Conservation (phyloP, 164 flowering plant species). For the Cinnamomum micranthum region DNA sequence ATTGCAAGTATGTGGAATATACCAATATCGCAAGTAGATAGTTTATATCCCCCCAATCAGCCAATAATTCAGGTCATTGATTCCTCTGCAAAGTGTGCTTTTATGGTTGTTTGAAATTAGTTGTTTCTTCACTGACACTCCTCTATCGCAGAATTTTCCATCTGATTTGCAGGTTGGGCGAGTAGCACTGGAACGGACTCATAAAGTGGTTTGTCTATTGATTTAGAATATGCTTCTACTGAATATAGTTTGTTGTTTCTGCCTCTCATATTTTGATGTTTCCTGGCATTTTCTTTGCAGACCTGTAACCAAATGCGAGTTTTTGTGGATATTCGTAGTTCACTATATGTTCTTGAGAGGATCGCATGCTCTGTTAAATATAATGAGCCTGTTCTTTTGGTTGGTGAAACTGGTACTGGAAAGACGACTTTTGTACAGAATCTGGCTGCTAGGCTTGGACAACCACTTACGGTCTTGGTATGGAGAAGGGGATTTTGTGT, state of each 20-base stretch:
- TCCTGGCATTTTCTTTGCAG: conserved; percentile 29
- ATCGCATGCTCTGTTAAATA: conserved; percentile 79
- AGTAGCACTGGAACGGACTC: conserved; percentile 34
- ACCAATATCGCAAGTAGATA: conserved; percentile 34
- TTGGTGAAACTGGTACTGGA: conserved; percentile 99
- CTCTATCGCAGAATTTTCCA: conserved; percentile 38
- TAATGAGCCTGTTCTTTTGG: conserved; percentile 93
- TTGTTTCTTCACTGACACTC: conserved; percentile 6
- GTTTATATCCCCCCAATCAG: conserved; percentile 43
- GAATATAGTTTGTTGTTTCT: background rate
- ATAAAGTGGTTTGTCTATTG: conserved; percentile 22
- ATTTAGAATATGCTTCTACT: conserved; percentile 1
- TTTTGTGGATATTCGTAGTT: conserved; percentile 70
- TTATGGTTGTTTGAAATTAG: background rate
- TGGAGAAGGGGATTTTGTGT: background rate
- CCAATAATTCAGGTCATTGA: conserved; percentile 59
- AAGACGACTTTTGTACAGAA: conserved; percentile 96
- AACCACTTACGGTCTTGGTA: conserved; percentile 86
- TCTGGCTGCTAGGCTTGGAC: conserved; percentile 71
- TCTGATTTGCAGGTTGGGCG: conserved; percentile 63
- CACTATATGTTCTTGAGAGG: conserved; percentile 68
- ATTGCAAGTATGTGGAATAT: conserved; percentile 67
- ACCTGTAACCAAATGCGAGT: conserved; percentile 28
- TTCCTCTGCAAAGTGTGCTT: conserved; percentile 4
- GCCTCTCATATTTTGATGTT: background rate